A percentile compares a stretch with the other conserved stretches of the same genome.
phyloP scores from a whole-genome alignment of 495 filamentous ascomycete species.

The Sordaria brevicollis region DNA sequence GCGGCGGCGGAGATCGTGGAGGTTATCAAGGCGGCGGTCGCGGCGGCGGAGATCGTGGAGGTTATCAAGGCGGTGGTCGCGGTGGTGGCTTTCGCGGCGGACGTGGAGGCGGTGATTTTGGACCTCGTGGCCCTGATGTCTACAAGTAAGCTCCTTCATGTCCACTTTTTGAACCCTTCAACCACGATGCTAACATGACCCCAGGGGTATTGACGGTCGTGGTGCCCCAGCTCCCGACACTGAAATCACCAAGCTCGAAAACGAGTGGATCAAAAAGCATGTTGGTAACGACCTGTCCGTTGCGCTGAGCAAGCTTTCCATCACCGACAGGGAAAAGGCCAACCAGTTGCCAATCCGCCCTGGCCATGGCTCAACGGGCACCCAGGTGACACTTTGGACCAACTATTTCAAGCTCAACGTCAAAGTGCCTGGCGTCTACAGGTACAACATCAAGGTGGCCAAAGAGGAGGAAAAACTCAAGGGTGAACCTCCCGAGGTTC shows the following conservation, averaged over 20 bases:
- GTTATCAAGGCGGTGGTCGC: constrained; percentile 15
- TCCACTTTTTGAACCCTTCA: not conserved
- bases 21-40: constrained; percentile 12
- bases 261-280: constrained; percentile 17
- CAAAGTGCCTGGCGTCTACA: constrained; percentile 23
- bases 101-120: constrained; percentile 18
- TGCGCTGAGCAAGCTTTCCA: constrained; percentile 19
- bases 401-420: constrained; percentile 52
- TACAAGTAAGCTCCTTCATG: constrained; percentile 24
- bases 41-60: constrained; percentile 15
- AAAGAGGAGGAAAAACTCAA: constrained; percentile 23
- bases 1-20: not conserved
- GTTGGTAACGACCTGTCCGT: not conserved
- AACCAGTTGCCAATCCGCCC: constrained; percentile 39
- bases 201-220: not conserved
- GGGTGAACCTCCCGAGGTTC: constrained; percentile 24
- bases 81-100: constrained; percentile 17
- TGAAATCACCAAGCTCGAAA: constrained; percentile 23
- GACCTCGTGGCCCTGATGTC: constrained; percentile 14
- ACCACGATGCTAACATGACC: constrained; percentile 1
- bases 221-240: constrained; percentile 16
- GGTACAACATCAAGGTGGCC: constrained; percentile 24
- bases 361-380: constrained; percentile 47
- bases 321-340: constrained; percentile 2
- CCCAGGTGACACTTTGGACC: constrained; percentile 43